Percentiles rank a stretch among this genome's conserved stretches.
phyloP scores from a whole-genome alignment of 352 stramenopile genomes.

The Phytophthora megakarya region DNA sequence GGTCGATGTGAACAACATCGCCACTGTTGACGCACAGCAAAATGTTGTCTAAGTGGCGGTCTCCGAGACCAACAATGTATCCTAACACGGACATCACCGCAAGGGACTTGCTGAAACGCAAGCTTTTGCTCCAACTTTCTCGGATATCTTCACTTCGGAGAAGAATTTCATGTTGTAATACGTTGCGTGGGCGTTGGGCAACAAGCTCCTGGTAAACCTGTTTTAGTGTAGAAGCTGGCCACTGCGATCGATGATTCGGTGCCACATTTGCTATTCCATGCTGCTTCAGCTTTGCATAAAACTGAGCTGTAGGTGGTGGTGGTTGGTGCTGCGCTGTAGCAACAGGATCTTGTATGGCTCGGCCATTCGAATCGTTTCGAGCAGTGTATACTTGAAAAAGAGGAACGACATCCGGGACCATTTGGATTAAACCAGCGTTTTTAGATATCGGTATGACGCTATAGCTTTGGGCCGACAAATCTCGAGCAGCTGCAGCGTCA shows the following conservation, averaged over 20 bases:
- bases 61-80: slow-evolving; percentile 89
- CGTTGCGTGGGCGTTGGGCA: slow-evolving; percentile 59
- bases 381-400: slow-evolving; percentile 84
- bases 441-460: slow-evolving; percentile 79
- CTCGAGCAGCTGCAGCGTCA: slow-evolving; percentile 40
- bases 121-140: slow-evolving; percentile 64
- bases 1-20: slow-evolving; percentile 92
- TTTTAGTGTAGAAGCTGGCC: slow-evolving; percentile 62
- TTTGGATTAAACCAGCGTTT: slow-evolving; percentile 87
- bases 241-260: slow-evolving; percentile 68
- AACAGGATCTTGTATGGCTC: slow-evolving; percentile 26
- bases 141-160: slow-evolving; percentile 57
- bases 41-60: slow-evolving; percentile 93
- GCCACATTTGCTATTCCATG: slow-evolving; percentile 73
- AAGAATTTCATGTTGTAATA: slow-evolving; percentile 71
- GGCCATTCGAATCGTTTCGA: slow-evolving; percentile 36
- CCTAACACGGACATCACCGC: slow-evolving; percentile 90
- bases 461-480: slow-evolving; percentile 68
- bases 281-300: slow-evolving; percentile 85
- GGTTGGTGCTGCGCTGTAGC: slow-evolving; percentile 27
- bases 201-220: slow-evolving; percentile 76
- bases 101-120: slow-evolving; percentile 68
- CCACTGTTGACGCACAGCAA: slow-evolving; percentile 78
- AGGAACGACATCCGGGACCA: slow-evolving; percentile 80
- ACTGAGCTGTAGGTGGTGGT: slow-evolving; percentile 62